Evolutionary conservation across 2,329 filamentous ascomycete species (phyloP), one percentile per base, ranked within the genome.

Genomic region (Clarireedia monteithiana): DNA sequence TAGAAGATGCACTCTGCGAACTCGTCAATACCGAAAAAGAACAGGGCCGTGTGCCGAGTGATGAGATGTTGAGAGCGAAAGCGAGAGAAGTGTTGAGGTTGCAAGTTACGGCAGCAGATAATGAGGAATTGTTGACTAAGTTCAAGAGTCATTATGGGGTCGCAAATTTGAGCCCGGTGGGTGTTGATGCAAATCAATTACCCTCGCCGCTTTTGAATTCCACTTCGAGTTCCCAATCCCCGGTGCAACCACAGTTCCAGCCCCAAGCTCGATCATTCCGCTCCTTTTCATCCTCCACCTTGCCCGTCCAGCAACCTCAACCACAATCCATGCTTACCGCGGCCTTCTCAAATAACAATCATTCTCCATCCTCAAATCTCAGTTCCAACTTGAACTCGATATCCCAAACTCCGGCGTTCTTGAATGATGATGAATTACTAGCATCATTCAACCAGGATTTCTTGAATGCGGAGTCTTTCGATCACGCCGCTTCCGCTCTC

Each of bases 1-100:
- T 85, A 23, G 82, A 84, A 66, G 70, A 66, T n/a, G 79, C 77
- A 2, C 69, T 85, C 14, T 66, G 72, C 10, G 72, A 74, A 17
- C 81, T 76, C 60, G 77, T 81, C 5, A 69, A 72, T 30, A 64
- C 67, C 2, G 69, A 75, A 58, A 62, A 77, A 5, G 66, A 65
- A 4, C 69, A 66, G 1, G 74, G 73, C 2, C 64, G 61, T 5
- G 73, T 80, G 58, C 81, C 81, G 0, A 66, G 64, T 2, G 79
- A 83, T 62, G 73, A 72, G 3, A 70, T 69, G 24, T 65, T 85
- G 4, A 70, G 73, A 30, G 69, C 70, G 12, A 72, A 74, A 53
- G 81, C 76, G 2, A 68, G 75, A 50, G 71, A 76, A 49, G 77
- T 84, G 46, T 64, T 81, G 53, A 70, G 73, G 3, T 67, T 73